phyloP scores from a whole-genome alignment of 2,329 filamentous ascomycete species.

The Cladosporium phlei region DNA sequence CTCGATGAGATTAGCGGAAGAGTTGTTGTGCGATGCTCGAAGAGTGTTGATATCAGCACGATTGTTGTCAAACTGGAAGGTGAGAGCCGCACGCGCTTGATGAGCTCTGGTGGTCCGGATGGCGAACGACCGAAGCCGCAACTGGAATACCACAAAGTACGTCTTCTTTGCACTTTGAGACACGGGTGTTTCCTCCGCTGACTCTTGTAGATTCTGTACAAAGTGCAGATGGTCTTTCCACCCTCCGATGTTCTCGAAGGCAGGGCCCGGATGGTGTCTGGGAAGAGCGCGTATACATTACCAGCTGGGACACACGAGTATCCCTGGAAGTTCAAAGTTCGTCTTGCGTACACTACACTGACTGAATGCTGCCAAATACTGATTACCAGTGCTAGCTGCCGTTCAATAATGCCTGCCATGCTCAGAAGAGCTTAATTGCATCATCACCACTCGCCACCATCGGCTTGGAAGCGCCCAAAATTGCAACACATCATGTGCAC shows the following conservation, averaged over 20 bases:
- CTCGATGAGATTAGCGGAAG: slow-evolving; percentile 66
- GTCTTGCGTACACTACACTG: background rate
- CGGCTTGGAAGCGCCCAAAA: slow-evolving; percentile 43
- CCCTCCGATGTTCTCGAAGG: slow-evolving; percentile 41
- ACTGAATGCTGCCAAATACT: background rate
- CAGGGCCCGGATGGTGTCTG: slow-evolving; percentile 19
- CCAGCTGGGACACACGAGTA: slow-evolving; percentile 69
- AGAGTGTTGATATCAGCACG: slow-evolving; percentile 42
- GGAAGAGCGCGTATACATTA: slow-evolving; percentile 52
- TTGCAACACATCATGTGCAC: slow-evolving; percentile 64
- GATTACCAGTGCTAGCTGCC: slow-evolving; percentile 23
- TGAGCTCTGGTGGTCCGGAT: slow-evolving; percentile 37
- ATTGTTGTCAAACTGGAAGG: slow-evolving; percentile 81
- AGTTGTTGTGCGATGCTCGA: slow-evolving; percentile 42
- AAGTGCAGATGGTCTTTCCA: slow-evolving; percentile 68
- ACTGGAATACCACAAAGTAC: slow-evolving; percentile 49
- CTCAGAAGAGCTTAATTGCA: slow-evolving; percentile 10
- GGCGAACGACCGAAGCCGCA: slow-evolving; percentile 42
- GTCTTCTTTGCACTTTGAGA: slow-evolving; percentile 1
- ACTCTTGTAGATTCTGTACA: slow-evolving; percentile 63
- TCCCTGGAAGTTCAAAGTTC: slow-evolving; percentile 70
- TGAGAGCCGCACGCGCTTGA: slow-evolving; percentile 65
- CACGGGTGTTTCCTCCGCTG: background rate
- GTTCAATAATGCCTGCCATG: slow-evolving; percentile 67
- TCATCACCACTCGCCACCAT: slow-evolving; percentile 36